phyloP scores from a whole-genome alignment of 768 basidiomycete genomes.

The Exsudoporus frostii region DNA sequence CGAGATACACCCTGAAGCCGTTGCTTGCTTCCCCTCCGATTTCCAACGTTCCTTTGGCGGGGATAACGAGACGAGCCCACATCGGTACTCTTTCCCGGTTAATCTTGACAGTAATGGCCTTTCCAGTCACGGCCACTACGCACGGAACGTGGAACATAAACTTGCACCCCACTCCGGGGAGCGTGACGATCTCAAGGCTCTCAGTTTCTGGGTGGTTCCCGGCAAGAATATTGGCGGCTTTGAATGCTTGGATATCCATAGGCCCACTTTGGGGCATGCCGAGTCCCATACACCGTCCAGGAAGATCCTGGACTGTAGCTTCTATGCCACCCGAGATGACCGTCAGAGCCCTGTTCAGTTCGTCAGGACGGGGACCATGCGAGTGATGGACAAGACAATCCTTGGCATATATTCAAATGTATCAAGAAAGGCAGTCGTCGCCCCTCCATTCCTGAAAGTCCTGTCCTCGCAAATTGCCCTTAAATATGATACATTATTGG shows the following conservation, averaged over 20 bases:
- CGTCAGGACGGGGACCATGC: background rate
- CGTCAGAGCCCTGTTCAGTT: conserved; percentile 42
- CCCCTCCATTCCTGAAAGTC: conserved; percentile 40
- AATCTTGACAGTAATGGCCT: conserved; percentile 40
- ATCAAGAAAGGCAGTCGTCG: conserved; percentile 50
- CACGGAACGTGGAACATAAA: conserved; percentile 49
- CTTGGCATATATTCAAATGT: conserved; percentile 40
- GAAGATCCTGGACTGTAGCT: conserved; percentile 55
- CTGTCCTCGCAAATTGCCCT: conserved; percentile 39
- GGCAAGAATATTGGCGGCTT: conserved; percentile 55
- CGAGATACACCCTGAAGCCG: conserved; percentile 56
- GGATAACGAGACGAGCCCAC: conserved; percentile 51
- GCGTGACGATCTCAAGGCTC: conserved; percentile 51
- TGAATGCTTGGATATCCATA: conserved; percentile 58
- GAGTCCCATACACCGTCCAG: conserved; percentile 48
- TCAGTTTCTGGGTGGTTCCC: conserved; percentile 51
- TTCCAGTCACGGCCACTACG: conserved; percentile 57
- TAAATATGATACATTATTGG: conserved; percentile 58
- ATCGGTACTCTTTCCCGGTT: conserved; percentile 37
- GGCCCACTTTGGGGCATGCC: conserved; percentile 65
- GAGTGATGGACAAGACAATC: conserved; percentile 24
- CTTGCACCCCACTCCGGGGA: conserved; percentile 42
- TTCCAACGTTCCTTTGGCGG: conserved; percentile 41
- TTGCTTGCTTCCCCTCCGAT: conserved; percentile 30
- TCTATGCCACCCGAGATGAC: conserved; percentile 56